Base-by-base conservation (phyloP, 768 basidiomycete genomes). In the Kwoniella dejecticola region DNA sequence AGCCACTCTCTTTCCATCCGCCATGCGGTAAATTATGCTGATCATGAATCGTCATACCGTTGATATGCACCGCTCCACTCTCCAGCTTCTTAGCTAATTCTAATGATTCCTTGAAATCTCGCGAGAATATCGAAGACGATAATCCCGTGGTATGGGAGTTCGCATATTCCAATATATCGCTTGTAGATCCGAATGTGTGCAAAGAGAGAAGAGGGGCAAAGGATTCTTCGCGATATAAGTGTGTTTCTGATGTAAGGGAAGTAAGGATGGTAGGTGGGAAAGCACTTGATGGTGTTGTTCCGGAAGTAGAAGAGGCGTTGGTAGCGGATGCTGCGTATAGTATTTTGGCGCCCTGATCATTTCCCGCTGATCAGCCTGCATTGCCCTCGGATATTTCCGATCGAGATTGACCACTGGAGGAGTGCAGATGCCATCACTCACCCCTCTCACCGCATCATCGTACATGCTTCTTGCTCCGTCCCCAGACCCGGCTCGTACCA, bases 141-240 rank as follows among this genome's bases (percentile, higher is more conserved):
- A 88, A 76, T 2, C 84, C 83, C 48, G 84, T 86, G 0, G 83
- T 82, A 0, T 83, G 80, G 0, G 80, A 77, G 64, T 87, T 87
- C 4, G 85, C 85, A 17, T 85, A 74, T 19, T 84, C 83, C 10
- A 71, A 50, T 17, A 60, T 57, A 12, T 59, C n/a, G 1, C 26
- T 12, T 7, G 57, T 57, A 44, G 60, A 53, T 4, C 57, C 23
- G 8, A 69, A 67, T 8, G 60, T 53, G 11, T 81, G 79, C 49
- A 86, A 76, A 10, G 78, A 80, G 5, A 84, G 73, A 0, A 85
- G 83, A 82, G 70, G 87, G 0, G 85, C 86, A 73, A 88, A 88
- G 0, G 83, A 82, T 75, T 89, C 88, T 29, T 81, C 70, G 23
- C 42, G 30, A 33, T 44, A 67, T 26, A 72, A 40, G 11, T 29